Evolutionary conservation across 2,329 filamentous ascomycete species (phyloP).

Genomic region (Pyricularia pennisetigena): DNA sequence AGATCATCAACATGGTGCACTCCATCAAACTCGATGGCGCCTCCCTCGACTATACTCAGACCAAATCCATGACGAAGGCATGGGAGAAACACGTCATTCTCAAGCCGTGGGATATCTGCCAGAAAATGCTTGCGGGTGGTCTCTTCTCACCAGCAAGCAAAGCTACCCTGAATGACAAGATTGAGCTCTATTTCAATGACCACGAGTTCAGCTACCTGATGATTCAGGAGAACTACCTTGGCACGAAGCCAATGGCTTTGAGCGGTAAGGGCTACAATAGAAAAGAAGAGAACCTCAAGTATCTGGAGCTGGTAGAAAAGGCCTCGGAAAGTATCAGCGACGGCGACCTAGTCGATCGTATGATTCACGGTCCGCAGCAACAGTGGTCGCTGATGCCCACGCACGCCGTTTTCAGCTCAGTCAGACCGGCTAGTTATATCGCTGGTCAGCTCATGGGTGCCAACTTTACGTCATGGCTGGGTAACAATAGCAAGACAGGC

Average conservation of each 20-base stretch:
- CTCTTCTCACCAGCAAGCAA: conserved; percentile 80
- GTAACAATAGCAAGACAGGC: conserved; percentile 82
- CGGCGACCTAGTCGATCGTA: conserved; percentile 87
- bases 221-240: conserved; percentile 96
- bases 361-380: conserved; percentile 97
- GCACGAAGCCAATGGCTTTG: conserved; percentile 64
- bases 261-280: conserved; percentile 47
- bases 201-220: conserved; percentile 96
- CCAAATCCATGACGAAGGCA: conserved; percentile 90
- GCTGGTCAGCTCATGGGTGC: conserved; percentile 68
- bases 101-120: conserved; percentile 96
- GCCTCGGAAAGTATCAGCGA: conserved; percentile 96
- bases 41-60: conserved; percentile 72
- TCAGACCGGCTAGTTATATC: conserved; percentile 79
- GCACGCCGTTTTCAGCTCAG: conserved; percentile 91
- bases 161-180: conserved; percentile 89
- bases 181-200: conserved; percentile 98
- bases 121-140: conserved; percentile 81
- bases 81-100: conserved; percentile 98
- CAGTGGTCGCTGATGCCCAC: conserved; percentile 98
- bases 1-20: conserved; percentile 97
- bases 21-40: conserved; percentile 82
- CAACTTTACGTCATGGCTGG: conserved; percentile 83
- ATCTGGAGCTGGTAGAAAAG: conserved; percentile 76
- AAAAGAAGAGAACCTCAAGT: conserved; percentile 65